Conservation (phyloP, 208 protist genomes). For the Crithidia thermophila region DNA sequence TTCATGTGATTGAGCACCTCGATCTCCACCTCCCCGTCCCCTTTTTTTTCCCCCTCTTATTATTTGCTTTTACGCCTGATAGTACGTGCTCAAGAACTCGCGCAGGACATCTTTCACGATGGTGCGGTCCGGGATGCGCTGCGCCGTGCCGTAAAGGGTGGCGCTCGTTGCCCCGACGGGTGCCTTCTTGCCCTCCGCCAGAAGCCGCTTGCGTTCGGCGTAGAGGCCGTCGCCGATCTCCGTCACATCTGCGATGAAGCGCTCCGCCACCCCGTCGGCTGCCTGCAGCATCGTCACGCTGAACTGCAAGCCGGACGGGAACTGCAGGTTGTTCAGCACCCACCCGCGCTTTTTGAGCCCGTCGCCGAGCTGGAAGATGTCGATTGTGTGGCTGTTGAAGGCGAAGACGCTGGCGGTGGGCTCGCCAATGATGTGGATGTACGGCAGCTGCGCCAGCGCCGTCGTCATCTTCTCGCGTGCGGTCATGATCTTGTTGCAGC, state of each 20-base stretch:
- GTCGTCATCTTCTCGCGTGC: slow-evolving; percentile 78
- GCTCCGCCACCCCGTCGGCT: slow-evolving; percentile 57
- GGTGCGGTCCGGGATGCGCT: slow-evolving; percentile 89
- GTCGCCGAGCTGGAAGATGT: slow-evolving; percentile 92
- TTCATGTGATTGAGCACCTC: neutral
- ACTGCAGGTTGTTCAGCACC: slow-evolving; percentile 95
- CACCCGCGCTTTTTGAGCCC: slow-evolving; percentile 89
- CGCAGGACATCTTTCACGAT: slow-evolving; percentile 89
- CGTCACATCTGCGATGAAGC: slow-evolving; percentile 81
- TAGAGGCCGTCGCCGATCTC: slow-evolving; percentile 51
- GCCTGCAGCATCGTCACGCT: slow-evolving; percentile 92
- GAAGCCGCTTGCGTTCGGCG: slow-evolving; percentile 35
- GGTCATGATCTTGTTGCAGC: slow-evolving; percentile 78
- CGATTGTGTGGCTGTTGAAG: slow-evolving; percentile 79
- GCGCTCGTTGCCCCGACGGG: slow-evolving; percentile 42
- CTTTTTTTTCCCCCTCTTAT: neutral
- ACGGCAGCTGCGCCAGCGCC: slow-evolving; percentile 65
- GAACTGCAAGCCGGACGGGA: slow-evolving; percentile 93
- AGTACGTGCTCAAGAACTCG: slow-evolving; percentile 87
- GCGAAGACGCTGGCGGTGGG: slow-evolving; percentile 88
- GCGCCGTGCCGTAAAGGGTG: slow-evolving; percentile 94
- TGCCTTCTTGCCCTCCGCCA: slow-evolving; percentile 43
- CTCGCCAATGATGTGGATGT: slow-evolving; percentile 87
- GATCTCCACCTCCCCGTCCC: neutral
- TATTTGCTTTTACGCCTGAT: slow-evolving; percentile 44